phyloP scores from a whole-genome alignment of 2,329 filamentous ascomycete genomes.

The Ambrosiella xylebori region DNA sequence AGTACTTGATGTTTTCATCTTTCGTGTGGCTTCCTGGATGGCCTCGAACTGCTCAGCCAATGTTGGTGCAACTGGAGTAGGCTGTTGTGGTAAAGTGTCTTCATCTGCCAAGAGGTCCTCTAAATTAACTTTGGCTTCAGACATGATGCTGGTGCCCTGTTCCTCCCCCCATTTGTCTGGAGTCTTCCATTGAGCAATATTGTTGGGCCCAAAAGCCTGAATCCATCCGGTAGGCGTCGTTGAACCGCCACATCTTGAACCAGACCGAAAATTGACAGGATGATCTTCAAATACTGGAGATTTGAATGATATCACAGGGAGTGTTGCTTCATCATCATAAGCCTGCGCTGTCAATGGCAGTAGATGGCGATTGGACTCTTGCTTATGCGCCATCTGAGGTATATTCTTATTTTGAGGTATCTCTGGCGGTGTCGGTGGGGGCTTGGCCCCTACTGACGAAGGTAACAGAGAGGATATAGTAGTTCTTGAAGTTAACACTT shows the following conservation, averaged over 20 bases:
- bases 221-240: conserved; percentile 4
- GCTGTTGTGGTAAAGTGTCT: conserved; percentile 8
- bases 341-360: neutral
- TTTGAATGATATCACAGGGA: neutral
- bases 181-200: conserved; percentile 14
- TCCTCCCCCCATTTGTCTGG: conserved; percentile 25
- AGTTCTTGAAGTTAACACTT: neutral
- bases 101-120: conserved; percentile 9
- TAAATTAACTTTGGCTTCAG: conserved; percentile 1
- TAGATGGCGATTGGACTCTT: neutral
- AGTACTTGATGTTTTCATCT: conserved; percentile 36
- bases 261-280: conserved; percentile 5
- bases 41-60: conserved; percentile 15
- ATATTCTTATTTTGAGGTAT: conserved; percentile 5
- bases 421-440: conserved; percentile 9
- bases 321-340: neutral
- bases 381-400: neutral
- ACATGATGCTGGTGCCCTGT: neutral
- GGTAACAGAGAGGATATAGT: neutral
- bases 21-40: conserved; percentile 35
- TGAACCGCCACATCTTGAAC: neutral
- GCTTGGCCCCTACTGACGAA: neutral
- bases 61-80: conserved; percentile 18
- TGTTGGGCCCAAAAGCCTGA: conserved; percentile 10
- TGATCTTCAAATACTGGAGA: conserved; percentile 2